These are phyloP conservation scores for Pseudocohnilembus persalinus DNA, from an alignment of 169 alveolate species.

Conservation along the genomic window DNA sequence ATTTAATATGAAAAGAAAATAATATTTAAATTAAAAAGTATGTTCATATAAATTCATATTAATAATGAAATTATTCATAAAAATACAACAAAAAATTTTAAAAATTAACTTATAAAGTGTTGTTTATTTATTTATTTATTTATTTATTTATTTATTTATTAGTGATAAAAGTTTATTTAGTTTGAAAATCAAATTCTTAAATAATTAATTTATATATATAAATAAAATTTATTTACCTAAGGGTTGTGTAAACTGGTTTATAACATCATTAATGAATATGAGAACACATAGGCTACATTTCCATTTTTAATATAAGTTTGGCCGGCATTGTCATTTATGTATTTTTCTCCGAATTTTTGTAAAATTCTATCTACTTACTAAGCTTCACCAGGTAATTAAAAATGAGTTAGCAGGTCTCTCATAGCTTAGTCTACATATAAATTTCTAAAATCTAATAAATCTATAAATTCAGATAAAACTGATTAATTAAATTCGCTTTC, in stretches of 20 bases:
- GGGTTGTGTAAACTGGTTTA: conserved; percentile 92
- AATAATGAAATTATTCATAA: no score
- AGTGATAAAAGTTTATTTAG: no score
- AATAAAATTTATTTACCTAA: no score
- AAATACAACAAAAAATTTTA: no score
- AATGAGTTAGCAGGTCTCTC: conserved; percentile 84
- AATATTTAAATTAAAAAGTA: no score
- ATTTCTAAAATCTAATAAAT: conserved; percentile 74
- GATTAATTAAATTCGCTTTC: conserved; percentile 71
- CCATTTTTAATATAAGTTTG: conserved; percentile 78
- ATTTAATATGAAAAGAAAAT: no score
- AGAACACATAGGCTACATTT: conserved; percentile 87
- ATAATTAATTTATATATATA: no score
- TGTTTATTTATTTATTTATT: no score
- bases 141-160: no score
- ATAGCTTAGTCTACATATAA: conserved; percentile 80
- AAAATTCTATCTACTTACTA: conserved; percentile 92
- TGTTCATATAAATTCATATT: no score
- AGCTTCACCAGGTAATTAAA: conserved; percentile 95
- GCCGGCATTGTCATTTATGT: conserved; percentile 82
- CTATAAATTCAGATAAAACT: conserved; percentile 78
- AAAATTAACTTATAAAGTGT: no score
- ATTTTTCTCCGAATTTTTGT: conserved; percentile 91
- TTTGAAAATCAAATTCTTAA: no score
- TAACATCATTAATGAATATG: conserved; percentile 91